Conservation (phyloP, 2,329 filamentous ascomycete species). For the Ceratocystiopsis minuta region DNA sequence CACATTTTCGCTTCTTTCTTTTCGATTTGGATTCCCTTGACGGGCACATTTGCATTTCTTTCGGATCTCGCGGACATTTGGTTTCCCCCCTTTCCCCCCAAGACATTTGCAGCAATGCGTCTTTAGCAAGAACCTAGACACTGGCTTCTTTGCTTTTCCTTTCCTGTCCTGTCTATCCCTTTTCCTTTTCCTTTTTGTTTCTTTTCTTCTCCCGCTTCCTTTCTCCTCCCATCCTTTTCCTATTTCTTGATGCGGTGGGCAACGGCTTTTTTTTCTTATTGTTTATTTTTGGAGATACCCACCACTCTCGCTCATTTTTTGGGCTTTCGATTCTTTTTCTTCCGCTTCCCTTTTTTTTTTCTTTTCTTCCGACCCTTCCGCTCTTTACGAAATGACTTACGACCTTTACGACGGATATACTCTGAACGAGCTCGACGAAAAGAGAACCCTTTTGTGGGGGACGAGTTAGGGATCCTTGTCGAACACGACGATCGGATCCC, state of each 20-base stretch:
- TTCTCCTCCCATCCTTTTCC: constrained; percentile 6
- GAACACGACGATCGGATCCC: no score
- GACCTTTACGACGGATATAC: constrained; percentile 7
- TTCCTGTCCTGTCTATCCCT: constrained; percentile 11
- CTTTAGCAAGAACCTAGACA: constrained; percentile 6
- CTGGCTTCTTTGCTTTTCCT: background rate
- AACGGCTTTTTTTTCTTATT: constrained; percentile 7
- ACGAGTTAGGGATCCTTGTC: no score
- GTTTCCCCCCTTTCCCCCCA: constrained; percentile 10
- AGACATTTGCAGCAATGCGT: constrained; percentile 9
- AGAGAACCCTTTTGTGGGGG: background rate
- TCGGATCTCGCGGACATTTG: constrained; percentile 29
- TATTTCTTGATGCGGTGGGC: constrained; percentile 9
- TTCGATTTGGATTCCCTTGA: constrained; percentile 2
- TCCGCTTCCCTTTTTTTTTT: constrained; percentile 10
- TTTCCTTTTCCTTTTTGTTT: constrained; percentile 11
- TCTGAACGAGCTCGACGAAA: constrained; percentile 4
- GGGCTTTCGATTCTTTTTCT: constrained; percentile 4
- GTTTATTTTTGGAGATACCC: constrained; percentile 11
- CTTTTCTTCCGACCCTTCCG: background rate
- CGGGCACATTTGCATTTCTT: constrained; percentile 9
- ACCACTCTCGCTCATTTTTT: constrained; percentile 3
- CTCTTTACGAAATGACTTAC: constrained; percentile 6
- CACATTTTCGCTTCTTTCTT: constrained; percentile 4
- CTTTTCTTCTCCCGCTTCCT: constrained; percentile 6